These are phyloP conservation scores for Neonectria ditissima DNA, from an alignment of 2,329 filamentous ascomycete genomes.

Conservation along the genomic window DNA sequence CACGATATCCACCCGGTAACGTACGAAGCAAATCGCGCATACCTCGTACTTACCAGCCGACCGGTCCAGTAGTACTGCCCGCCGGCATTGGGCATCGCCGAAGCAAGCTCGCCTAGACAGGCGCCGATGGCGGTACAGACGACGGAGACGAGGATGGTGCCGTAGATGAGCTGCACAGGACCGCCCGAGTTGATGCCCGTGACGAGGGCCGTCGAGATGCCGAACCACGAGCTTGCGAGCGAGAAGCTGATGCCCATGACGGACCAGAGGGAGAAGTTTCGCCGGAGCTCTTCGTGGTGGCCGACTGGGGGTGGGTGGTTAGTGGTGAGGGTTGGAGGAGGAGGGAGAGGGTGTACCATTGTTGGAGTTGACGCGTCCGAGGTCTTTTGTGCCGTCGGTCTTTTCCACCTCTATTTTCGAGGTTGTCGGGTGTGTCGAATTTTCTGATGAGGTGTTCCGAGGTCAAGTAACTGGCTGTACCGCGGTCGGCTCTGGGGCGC, in stretches of 20 bases:
- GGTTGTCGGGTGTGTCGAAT: too few species aligned
- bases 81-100: constrained; percentile 15
- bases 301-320: constrained; percentile 5
- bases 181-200: constrained; percentile 27
- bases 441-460: too few species aligned
- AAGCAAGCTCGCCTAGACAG: constrained; percentile 12
- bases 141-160: constrained; percentile 5
- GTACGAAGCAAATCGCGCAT: constrained; percentile 7
- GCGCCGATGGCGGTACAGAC: constrained; percentile 11
- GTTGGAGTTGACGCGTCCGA: constrained; percentile 13
- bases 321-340: too few species aligned
- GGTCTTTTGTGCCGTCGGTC: neutral
- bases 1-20: constrained; percentile 18
- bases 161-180: constrained; percentile 16
- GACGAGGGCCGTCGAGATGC: constrained; percentile 18
- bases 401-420: neutral
- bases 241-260: constrained; percentile 28
- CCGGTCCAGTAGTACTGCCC: constrained; percentile 22
- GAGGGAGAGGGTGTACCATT: constrained; percentile 3
- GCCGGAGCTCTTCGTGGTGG: constrained; percentile 13
- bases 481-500: too few species aligned
- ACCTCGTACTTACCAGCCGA: constrained; percentile 1
- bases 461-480: too few species aligned
- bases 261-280: constrained; percentile 28
- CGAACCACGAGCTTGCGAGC: constrained; percentile 27